Base-by-base conservation (phyloP, 1,284 basidiomycete species). In the Puccinia sorghi region DNA sequence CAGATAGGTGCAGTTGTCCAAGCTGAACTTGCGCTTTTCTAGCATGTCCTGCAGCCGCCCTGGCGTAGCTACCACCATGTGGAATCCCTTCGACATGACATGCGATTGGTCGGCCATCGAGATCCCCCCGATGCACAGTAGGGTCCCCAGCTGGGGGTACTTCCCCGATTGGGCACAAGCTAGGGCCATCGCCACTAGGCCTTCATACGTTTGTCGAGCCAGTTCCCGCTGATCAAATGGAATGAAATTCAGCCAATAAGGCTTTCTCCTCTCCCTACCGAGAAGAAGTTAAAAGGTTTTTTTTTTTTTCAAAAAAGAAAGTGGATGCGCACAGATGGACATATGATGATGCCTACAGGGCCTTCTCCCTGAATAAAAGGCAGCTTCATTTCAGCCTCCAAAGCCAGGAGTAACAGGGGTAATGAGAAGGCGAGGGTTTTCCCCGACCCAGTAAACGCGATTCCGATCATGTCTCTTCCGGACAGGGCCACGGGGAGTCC, bases 41-140 rank as follows among this genome's bases (percentile, higher is more conserved):
- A 99, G 87, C 84, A 86, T 84, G 79, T 86, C 86, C 74, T 86
- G 86, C 52, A 86, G 72, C 2, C 86, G 81, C 9, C 86, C 86
- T 0, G 86, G 86, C 9, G 86, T 86, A 89, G 98, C 97, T 52
- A 99, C 93, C 81, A 97, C 93, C 81, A 99, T 90, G 84, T 99
- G 97, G 66, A 99, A 87, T 5, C 97, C 96, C 84, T 92, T 92
- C 85, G 88, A 90, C 83, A 99, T 86, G 7, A 92, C 90, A 83
- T 97, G 93, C 79, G 89, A 90, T 86, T 99, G 97, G 43, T 99
- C 97, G 72, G 91, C 90, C 95, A 99, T 98, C 79, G 91, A 93
- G 83, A 99, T 98, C 2, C 97, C 97, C 63, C 97, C 97, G 80
- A 99, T 99, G 83, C 95, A 97, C 25, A 99, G 87, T 9, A 99